Percentiles rank a stretch among this genome's conserved stretches.
Evolutionary conservation across 768 basidiomycete species (phyloP).

Genomic region (Pleurotus pulmonarius): DNA sequence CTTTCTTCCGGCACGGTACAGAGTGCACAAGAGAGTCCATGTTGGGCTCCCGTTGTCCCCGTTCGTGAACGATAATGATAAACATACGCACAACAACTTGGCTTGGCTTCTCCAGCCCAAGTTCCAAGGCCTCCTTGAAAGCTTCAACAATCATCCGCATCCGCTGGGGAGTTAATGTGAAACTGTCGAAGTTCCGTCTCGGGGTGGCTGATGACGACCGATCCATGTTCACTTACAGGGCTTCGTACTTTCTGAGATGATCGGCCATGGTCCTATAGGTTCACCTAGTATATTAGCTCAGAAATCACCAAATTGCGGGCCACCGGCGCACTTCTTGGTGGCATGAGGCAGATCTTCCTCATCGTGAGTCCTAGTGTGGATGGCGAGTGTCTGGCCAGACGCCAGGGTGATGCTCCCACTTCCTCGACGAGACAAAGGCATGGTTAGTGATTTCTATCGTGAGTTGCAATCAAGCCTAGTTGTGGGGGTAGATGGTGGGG

Average conservation of each 20-base stretch:
- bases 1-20: neutral
- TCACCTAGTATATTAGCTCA: constrained; percentile 11
- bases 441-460: constrained; percentile 20
- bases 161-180: constrained; percentile 83
- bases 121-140: constrained; percentile 88
- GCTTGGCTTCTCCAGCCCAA: constrained; percentile 75
- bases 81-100: constrained; percentile 78
- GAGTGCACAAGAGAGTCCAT: neutral
- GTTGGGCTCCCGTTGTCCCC: too few relatives aligned
- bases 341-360: constrained; percentile 89
- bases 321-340: constrained; percentile 72
- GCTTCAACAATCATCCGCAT: constrained; percentile 98
- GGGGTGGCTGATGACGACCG: constrained; percentile 9
- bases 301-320: constrained; percentile 5
- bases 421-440: constrained; percentile 73
- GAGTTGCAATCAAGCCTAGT: constrained; percentile 3
- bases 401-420: constrained; percentile 72
- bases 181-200: constrained; percentile 36
- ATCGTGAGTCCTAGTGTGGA: constrained; percentile 86
- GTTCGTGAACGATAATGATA: neutral
- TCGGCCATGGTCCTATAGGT: constrained; percentile 81
- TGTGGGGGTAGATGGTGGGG: constrained; percentile 7
- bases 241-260: constrained; percentile 89
- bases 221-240: constrained; percentile 50
- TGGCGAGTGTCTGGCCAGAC: constrained; percentile 74